Conservation (phyloP, 768 basidiomycete genomes). For the Russula dissimulans region DNA sequence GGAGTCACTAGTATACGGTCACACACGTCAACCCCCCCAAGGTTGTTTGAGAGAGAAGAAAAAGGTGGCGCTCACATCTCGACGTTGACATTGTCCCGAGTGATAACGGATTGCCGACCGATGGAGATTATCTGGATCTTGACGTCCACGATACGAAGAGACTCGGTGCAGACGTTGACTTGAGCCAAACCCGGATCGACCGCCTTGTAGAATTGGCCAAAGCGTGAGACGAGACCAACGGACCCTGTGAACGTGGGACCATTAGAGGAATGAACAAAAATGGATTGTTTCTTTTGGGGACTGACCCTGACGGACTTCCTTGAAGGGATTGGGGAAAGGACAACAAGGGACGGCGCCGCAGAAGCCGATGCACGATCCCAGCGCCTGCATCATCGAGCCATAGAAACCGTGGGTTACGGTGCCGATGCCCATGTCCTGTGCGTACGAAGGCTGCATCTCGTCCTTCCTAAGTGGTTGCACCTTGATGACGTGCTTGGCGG, state of each 20-base stretch:
- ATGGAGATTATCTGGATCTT: conserved; percentile 92
- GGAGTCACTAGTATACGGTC: conserved; percentile 50
- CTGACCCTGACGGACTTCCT: conserved; percentile 73
- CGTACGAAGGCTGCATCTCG: conserved; percentile 93
- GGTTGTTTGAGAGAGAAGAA: background rate
- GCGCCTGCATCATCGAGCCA: conserved; percentile 64
- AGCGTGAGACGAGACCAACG: conserved; percentile 86
- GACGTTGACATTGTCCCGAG: conserved; percentile 92
- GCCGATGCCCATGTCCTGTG: conserved; percentile 73
- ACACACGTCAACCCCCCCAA: too few relatives aligned
- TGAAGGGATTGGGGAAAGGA: conserved; percentile 79
- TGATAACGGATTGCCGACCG: conserved; percentile 84
- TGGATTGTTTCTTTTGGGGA: background rate
- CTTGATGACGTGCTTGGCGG: conserved; percentile 42
- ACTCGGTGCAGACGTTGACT: conserved; percentile 92
- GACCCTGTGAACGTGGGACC: conserved; percentile 44
- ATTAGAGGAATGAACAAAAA: conserved; percentile 9
- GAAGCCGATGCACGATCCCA: conserved; percentile 61
- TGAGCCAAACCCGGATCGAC: conserved; percentile 89
- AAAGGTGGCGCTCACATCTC: conserved; percentile 53
- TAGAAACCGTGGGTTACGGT: conserved; percentile 82
- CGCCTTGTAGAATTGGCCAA: conserved; percentile 94
- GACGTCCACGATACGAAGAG: conserved; percentile 79
- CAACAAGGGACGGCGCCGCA: conserved; percentile 75
- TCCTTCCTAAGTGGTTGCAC: conserved; percentile 80